Evolutionary conservation across 176 grass and related monocot species (phyloP), one percentile per base, ranked within the genome.

Genomic region (Cenchrus americanus): DNA sequence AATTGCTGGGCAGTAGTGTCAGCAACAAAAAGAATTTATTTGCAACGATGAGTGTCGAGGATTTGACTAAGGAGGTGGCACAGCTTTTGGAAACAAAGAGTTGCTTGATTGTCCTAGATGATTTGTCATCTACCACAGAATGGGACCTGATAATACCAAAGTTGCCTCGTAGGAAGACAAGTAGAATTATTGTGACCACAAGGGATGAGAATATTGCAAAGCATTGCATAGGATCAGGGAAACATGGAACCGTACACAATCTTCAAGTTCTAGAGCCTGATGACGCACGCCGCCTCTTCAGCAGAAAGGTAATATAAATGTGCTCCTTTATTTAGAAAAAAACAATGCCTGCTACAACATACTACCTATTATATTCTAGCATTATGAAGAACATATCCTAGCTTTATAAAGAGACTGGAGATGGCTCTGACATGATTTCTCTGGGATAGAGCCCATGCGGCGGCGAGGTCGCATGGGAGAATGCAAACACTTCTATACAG

Each of bases 101-200:
- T 2, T 71, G 9, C 32, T 75, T 83, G 13, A 83, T 83, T 52
- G 46, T 83, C 42, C 26, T 83, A 1, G 80, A 83, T 51, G 68
- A 82, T 58, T 3, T 82, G 5, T 73, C 11, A 3, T 34, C 10
- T 9, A n/a, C 3, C 6, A 0, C 2, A n/a, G 80, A 82, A 49
- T 82, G 55, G 40, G 23, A 82, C 3, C 0, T 3, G 10, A 82
- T 82, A 73, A 37, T 14, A 30, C 53, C 14, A 32, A 0, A 0
- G 7, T 49, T 71, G 0, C 17, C 1, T 8, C 10, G 3, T 21
- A 34, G 21, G 5, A 8, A 72, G 19, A 0, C 54, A 62, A 73
- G 68, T 11, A 0, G 18, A 11, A 72, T 82, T 9, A 32, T 72
- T 26, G 67, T 82, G 9, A 82, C 55, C 0, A 82, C 80, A 73